Percentiles rank a stretch among this genome's conserved stretches.
phyloP scores from a whole-genome alignment of 345 rosid species.

The Sisymbrium altissimum region DNA sequence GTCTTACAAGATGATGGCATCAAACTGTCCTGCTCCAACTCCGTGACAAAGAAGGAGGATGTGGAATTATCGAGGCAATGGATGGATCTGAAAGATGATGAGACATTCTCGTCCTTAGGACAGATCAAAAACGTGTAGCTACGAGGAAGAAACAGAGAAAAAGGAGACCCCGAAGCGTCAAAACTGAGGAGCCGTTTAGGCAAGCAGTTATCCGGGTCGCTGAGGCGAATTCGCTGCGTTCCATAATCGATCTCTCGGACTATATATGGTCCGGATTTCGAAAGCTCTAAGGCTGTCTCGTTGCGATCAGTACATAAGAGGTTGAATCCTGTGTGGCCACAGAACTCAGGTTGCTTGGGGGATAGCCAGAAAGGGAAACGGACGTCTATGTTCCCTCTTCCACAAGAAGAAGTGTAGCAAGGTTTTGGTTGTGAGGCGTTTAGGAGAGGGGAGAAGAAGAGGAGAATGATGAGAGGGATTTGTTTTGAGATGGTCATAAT shows the following conservation, averaged over 20 bases:
- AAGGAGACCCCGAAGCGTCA: conserved; percentile 60
- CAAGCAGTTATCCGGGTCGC: conserved; percentile 57
- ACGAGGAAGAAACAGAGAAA: conserved; percentile 26
- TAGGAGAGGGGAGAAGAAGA: conserved; percentile 35
- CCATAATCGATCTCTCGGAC: conserved; percentile 51
- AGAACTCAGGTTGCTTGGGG: conserved; percentile 37
- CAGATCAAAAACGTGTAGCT: conserved; percentile 62
- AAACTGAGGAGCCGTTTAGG: conserved; percentile 50
- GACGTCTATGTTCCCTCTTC: conserved; percentile 12
- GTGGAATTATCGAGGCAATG: conserved; percentile 64
- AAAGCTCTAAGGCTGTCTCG: conserved; percentile 43
- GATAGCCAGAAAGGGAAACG: conserved; percentile 68
- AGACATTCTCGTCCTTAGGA: conserved; percentile 32
- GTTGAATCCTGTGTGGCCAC: conserved; percentile 58
- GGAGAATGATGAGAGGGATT: conserved; percentile 15
- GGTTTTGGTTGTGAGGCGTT: conserved; percentile 9
- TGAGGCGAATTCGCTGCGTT: conserved; percentile 45
- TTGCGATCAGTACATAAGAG: conserved; percentile 40
- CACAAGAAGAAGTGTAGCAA: conserved; percentile 42
- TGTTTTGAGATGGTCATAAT: conserved; percentile 22
- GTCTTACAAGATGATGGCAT: conserved; percentile 39
- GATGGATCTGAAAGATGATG: conserved; percentile 30
- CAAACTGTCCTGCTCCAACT: neutral
- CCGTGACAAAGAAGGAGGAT: conserved; percentile 45
- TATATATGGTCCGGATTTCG: conserved; percentile 42